Evolutionary conservation across 1,139 yeast genomes (phyloP), one percentile per base, ranked within the genome.

Genomic region (Magnusiomyces sp.): DNA sequence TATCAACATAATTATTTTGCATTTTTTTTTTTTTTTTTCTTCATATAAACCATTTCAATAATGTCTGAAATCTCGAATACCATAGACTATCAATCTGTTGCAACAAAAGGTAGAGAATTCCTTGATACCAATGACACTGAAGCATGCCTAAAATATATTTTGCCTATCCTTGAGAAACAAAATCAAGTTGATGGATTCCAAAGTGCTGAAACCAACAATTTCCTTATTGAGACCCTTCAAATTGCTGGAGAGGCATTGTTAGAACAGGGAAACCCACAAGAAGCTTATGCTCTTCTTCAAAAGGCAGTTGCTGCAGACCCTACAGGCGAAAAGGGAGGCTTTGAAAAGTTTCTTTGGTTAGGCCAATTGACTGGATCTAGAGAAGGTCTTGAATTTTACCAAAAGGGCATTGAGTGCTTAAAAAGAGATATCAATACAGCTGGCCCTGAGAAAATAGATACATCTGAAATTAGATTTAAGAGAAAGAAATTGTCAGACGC

Each of bases 291-390:
- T 5, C 71, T 80, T 23, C 71, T 90, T 46, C 67, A 67, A n/a
- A 70, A 69, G 48, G 81, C 90, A 1, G 81, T 92, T 53, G 77
- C 78, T 56, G 56, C 83, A 48, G 97, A 90, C 64, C 80, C 86
- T 5, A 66, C 71, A 1, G 95, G 86, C 1, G 58, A 66, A 1
- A 60, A 67, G 46, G 95, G 92, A 1, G 77, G 72, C 2, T 71
- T 76, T 40, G 95, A 87, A 62, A 90, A 90, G 68, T 90, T 85
- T 63, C 74, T 92, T 52, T 88, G 92, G 68, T 71, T 90, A 57
- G 99, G 97, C 1, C 98, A 92, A 68, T 79, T 92, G 49, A 72
- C 83, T 33, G 97, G 97, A 38, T 96, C 95, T 33, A 58, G 58
- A 31, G 87, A 81, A 57, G 97, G 97, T 10, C 64, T 87, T 33